Conservation (phyloP, 768 basidiomycete genomes). For the Strobilomyces confusus region DNA sequence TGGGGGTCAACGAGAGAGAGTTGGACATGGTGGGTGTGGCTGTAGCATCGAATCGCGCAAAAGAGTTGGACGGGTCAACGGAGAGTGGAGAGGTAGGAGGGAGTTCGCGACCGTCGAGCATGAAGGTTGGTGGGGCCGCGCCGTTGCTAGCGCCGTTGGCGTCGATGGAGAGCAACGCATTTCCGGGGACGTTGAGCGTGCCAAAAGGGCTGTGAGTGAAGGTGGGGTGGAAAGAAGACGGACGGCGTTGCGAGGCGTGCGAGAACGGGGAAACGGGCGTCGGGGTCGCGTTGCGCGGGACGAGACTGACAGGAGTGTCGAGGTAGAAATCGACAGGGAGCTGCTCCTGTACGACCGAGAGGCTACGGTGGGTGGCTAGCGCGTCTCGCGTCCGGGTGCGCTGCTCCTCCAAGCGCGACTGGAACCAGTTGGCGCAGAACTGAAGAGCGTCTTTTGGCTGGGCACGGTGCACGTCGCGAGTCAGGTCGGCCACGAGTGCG, state of each 20-base stretch:
- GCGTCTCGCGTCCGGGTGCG: conserved; percentile 67
- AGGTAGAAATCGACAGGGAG: conserved; percentile 57
- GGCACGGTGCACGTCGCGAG: conserved; percentile 78
- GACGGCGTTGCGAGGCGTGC: conserved; percentile 44
- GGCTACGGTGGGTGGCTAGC: conserved; percentile 44
- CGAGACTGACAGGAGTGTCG: conserved; percentile 44
- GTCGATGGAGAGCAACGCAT: conserved; percentile 62
- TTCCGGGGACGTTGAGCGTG: conserved; percentile 75
- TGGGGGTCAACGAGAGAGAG: conserved; percentile 39
- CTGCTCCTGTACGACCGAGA: conserved; percentile 46
- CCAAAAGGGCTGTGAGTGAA: conserved; percentile 70
- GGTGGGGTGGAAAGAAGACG: conserved; percentile 49
- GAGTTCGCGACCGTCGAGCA: conserved; percentile 54
- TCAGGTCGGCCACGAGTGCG: conserved; percentile 75
- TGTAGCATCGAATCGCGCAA: conserved; percentile 47
- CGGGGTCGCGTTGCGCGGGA: conserved; percentile 31
- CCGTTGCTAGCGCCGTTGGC: conserved; percentile 25
- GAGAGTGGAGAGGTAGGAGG: conserved; percentile 61
- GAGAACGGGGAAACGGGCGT: conserved; percentile 55
- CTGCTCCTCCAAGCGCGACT: conserved; percentile 81
- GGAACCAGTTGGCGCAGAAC: conserved; percentile 94
- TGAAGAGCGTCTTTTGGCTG: conserved; percentile 91
- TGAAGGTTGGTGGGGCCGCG: conserved; percentile 50
- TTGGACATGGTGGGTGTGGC: conserved; percentile 43
- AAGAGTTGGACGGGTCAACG: conserved; percentile 40